Evolutionary conservation across 1,284 basidiomycete species (phyloP).

Genomic region (Puccinia coronata): DNA sequence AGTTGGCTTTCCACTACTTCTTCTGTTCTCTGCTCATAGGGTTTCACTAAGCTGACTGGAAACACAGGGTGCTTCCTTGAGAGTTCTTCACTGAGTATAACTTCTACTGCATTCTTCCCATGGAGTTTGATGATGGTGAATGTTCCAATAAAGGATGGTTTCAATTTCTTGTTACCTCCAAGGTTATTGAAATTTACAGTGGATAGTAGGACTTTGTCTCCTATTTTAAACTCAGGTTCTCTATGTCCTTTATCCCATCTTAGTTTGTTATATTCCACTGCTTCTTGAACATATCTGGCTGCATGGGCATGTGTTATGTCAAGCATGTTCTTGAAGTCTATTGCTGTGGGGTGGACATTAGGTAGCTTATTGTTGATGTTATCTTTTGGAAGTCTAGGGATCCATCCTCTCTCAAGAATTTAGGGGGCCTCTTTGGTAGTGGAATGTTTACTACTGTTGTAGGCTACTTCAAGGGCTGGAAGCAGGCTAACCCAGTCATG

Average conservation of each 20-base stretch:
- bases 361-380: no score
- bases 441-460: no score
- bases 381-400: no score
- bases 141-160: constrained; percentile 25
- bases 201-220: constrained; percentile 1
- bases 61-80: constrained; percentile 20
- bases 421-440: no score
- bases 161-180: not conserved
- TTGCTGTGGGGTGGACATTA: no score
- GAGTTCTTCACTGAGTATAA: not conserved
- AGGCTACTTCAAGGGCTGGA: no score
- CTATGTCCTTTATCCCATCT: constrained; percentile 36
- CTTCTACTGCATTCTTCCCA: constrained; percentile 31
- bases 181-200: constrained; percentile 26
- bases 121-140: not conserved
- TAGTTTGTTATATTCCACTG: constrained; percentile 16
- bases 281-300: not conserved
- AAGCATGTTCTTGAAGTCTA: no score
- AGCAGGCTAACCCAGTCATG: not conserved
- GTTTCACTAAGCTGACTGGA: constrained; percentile 14
- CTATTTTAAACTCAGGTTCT: not conserved
- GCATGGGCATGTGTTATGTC: not conserved
- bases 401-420: no score
- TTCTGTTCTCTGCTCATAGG: not conserved
- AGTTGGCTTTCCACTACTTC: not conserved